Base-by-base conservation (phyloP, 805 yeast species). In the Sugiyamaella floridensis region DNA sequence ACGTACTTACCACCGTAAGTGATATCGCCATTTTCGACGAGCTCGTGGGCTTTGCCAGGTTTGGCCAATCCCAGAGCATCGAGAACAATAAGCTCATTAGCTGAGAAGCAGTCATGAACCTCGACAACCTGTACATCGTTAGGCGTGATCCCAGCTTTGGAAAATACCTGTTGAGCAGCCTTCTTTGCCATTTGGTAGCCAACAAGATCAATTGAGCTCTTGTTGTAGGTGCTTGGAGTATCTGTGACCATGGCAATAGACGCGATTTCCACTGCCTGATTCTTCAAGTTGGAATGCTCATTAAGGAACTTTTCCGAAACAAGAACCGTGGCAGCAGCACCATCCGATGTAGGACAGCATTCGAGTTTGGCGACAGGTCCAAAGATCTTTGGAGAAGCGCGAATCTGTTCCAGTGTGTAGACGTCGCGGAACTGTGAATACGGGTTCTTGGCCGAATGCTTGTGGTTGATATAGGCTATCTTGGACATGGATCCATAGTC, bases 341-440 rank as follows among this genome's bases (percentile, higher is more conserved):
- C 63, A 29, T 60, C 63, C 4, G 63, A 60, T 11, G 63, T 60
- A 18, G 63, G 63, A 49, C 63, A 60, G 47, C 63, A 60, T 49
- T 60, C 61, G 16, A 60, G 59, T 43, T 60, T 60, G 41, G 63
- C 56, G 18, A 60, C 52, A 15, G 56, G 53, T 10, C 56, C 55
- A 51, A 55, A 56, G 40, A 60, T 50, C 20, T 48, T 45, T 16
- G 63, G 60, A 28, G 63, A 59, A 15, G 51, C 47, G 47, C 60
- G 60, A 51, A 60, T 55, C 49, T 60, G 60, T 9, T 60, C 63
- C 37, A 60, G 48, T 26, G 60, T 60, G 55, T 60, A 60, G 40
- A 52, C 58, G n/a, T 51, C 50, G 18, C 49, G 51, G 60, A 60
- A 60, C 51, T 60, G 63, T 11, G 60, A 54, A 54, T 60, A 60